Base-by-base conservation (phyloP, 2,329 filamentous ascomycete genomes). In the Plectosphaerella sp. region DNA sequence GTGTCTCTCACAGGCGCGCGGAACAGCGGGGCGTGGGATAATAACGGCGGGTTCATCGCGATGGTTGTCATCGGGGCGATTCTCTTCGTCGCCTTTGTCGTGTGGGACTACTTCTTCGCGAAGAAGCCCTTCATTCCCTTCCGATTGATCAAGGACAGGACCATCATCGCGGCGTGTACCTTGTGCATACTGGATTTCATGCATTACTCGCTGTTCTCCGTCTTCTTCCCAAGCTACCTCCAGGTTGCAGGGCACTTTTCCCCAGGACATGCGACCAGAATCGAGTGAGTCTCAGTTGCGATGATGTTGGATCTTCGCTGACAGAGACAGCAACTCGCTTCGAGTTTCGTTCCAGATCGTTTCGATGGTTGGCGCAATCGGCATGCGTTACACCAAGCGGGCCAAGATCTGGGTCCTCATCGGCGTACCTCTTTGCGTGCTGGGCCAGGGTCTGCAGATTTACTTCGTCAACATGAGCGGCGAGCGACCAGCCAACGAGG, bases 191-290 rank as follows among this genome's bases (percentile, higher is more conserved):
- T 67, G 1, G 51, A 71, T 3, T 67, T 62, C 5, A 62, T 69
- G 25, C 60, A 72, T 1, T 70, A 73, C 43, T 67, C 67, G 1
- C 58, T 67, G 24, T 72, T 72, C 48, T 66, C 67, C 1, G 59
- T 70, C 2, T 72, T 73, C 55, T 72, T 72, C 46, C 67, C 68
- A 0, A 72, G 70, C 43, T 72, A 70, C 39, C 64, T 72, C 0
- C 68, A 71, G 46, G 68, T 72, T 2, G 68, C 67, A n/a, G 68
- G 64, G 1, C 61, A 63, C 5, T 71, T 67, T n/a, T 62, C 59
- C 3, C 60, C 69, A 0, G 69, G 65, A 0, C 60, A 66, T 5
- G 65, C 70, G 0, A 70, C 67, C 4, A 68, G 70, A 7, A 72
- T 67, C 12, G 65, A 68, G 72, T 62, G 68, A 66, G 43, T 72